These are phyloP conservation scores for Coccomyxa sp. DNA, from an alignment of 139 green algal genomes.

Conservation along the genomic window DNA sequence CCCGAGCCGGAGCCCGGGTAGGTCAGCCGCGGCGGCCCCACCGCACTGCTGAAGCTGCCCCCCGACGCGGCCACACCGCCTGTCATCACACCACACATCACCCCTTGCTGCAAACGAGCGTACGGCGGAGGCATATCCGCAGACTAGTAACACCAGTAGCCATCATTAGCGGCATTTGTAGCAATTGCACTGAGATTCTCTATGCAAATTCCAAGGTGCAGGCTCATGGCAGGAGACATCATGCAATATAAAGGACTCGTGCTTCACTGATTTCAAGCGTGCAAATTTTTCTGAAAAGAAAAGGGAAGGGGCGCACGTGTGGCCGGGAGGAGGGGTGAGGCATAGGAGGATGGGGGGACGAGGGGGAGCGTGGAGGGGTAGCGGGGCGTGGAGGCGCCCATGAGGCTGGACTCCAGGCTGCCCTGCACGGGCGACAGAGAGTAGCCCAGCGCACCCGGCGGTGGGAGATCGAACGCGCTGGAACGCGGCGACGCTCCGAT, in stretches of 20 bases:
- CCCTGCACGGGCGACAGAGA: slow-evolving; percentile 20
- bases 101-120: not conserved
- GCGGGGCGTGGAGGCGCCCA: not conserved
- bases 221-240: no score
- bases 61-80: not conserved
- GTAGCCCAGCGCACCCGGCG: slow-evolving; percentile 24
- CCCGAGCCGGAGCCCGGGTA: not conserved
- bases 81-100: not conserved
- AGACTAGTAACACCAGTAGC: no score
- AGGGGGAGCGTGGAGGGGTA: not conserved
- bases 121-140: no score
- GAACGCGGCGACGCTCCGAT: not conserved
- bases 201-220: no score
- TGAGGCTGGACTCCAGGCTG: slow-evolving; percentile 7
- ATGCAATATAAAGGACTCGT: no score
- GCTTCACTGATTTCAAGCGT: no score
- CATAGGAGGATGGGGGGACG: not conserved
- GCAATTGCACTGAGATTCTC: no score
- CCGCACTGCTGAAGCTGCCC: not conserved
- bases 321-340: no score
- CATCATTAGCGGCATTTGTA: no score
- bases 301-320: no score
- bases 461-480: not conserved
- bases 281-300: no score
- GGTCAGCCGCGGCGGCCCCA: not conserved